These are phyloP conservation scores for Noccaea bulbosa DNA, from an alignment of 345 rosid genomes.

Conservation along the genomic window DNA sequence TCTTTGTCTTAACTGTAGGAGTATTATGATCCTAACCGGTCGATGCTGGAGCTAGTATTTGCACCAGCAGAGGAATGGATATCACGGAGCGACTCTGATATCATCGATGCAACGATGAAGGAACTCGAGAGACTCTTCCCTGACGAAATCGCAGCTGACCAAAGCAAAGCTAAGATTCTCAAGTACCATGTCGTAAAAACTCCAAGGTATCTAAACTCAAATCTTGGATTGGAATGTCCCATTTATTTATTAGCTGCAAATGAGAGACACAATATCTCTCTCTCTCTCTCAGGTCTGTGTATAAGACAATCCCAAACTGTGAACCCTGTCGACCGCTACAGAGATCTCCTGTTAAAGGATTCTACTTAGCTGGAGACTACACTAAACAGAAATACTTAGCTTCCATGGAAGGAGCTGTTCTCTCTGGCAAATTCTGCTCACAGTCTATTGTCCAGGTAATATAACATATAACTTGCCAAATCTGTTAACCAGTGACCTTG, in stretches of 20 bases:
- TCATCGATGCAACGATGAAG: conserved; percentile 89
- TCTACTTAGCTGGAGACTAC: conserved; percentile 92
- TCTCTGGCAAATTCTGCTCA: conserved; percentile 92
- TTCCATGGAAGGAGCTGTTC: conserved; percentile 97
- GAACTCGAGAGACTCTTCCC: conserved; percentile 96
- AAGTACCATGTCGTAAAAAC: conserved; percentile 93
- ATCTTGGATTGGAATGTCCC: not conserved
- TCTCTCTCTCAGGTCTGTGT: conserved; percentile 69
- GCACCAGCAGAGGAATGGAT: conserved; percentile 98
- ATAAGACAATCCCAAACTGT: conserved; percentile 81
- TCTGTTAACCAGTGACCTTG: conserved; percentile 4
- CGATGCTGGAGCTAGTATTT: conserved; percentile 96
- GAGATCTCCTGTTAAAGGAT: conserved; percentile 85
- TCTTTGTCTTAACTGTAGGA: conserved; percentile 51
- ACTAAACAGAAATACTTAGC: conserved; percentile 97
- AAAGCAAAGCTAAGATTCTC: conserved; percentile 85
- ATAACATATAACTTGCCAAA: not conserved
- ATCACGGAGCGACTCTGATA: conserved; percentile 72
- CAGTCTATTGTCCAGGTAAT: conserved; percentile 79
- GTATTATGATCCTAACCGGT: conserved; percentile 82
- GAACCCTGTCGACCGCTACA: conserved; percentile 95
- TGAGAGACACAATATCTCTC: not conserved
- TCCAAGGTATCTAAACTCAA: conserved; percentile 60
- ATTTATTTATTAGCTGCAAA: conserved; percentile 9
- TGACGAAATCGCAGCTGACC: conserved; percentile 83